These are phyloP conservation scores for Talaromyces sp. DNA, from an alignment of 2,329 filamentous ascomycete genomes.

Conservation along the genomic window DNA sequence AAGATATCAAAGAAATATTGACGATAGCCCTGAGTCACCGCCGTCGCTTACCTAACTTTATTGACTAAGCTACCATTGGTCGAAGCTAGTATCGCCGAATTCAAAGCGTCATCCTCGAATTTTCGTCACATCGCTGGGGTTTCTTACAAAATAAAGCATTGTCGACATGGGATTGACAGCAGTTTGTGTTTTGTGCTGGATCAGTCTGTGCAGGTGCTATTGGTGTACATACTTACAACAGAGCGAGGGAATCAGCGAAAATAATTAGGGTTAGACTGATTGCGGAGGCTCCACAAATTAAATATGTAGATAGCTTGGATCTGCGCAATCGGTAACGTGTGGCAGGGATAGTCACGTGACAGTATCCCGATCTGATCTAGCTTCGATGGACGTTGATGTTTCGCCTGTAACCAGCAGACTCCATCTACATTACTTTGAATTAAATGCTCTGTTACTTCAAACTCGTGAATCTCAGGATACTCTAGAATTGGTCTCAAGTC, in stretches of 20 bases:
- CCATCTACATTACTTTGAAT: not conserved
- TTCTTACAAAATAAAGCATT: too few species aligned
- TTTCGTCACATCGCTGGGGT: not conserved
- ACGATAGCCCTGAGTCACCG: constrained; percentile 6
- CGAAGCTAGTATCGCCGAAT: not conserved
- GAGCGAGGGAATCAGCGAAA: too few species aligned
- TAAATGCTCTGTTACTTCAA: not conserved
- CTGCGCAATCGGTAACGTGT: too few species aligned
- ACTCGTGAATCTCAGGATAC: too few species aligned
- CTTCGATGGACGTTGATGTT: not conserved
- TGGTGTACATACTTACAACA: too few species aligned
- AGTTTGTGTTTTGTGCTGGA: too few species aligned
- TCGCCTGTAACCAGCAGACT: not conserved
- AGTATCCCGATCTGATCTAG: not conserved
- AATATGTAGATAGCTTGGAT: too few species aligned
- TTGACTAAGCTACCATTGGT: constrained; percentile 2
- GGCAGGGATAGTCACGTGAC: not conserved
- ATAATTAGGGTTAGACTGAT: too few species aligned
- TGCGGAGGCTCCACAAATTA: too few species aligned
- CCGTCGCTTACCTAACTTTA: constrained; percentile 1
- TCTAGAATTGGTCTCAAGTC: too few species aligned
- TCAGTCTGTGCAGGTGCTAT: not conserved
- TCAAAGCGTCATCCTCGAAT: constrained; percentile 13
- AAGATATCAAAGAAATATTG: not conserved
- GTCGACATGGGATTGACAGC: too few species aligned